Evolutionary conservation across 805 yeast species (phyloP).

Genomic region (Suhomyces vadensis): DNA sequence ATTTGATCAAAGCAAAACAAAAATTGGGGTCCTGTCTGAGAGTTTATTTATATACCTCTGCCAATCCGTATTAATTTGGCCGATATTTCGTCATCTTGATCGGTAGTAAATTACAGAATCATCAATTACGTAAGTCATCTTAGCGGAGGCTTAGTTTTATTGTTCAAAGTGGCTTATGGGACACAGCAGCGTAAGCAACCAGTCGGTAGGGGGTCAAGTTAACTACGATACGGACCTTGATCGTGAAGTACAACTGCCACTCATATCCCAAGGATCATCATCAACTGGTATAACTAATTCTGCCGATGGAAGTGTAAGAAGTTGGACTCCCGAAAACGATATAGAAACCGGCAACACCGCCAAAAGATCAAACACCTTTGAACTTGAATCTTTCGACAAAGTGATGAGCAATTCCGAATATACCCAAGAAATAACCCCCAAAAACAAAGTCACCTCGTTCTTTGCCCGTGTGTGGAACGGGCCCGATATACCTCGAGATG

Average conservation of each 20-base stretch:
- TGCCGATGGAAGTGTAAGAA: not conserved
- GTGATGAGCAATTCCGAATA: not conserved
- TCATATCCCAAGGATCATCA: not conserved
- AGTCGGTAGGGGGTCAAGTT: not conserved
- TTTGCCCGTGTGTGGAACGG: conserved; percentile 54
- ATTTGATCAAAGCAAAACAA: too few relatives aligned
- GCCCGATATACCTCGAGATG: conserved; percentile 34
- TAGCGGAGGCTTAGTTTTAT: conserved; percentile 1
- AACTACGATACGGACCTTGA: not conserved
- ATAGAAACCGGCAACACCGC: not conserved
- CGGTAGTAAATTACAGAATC: too few relatives aligned
- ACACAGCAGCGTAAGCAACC: too few relatives aligned
- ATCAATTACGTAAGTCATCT: too few relatives aligned
- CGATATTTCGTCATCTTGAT: too few relatives aligned
- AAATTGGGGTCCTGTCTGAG: too few relatives aligned
- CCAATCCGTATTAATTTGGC: too few relatives aligned
- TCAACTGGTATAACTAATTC: not conserved
- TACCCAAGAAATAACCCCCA: not conserved
- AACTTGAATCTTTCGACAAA: not conserved
- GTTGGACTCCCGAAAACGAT: not conserved
- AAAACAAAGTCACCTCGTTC: conserved; percentile 13
- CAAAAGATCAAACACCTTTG: not conserved
- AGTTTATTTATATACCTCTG: too few relatives aligned
- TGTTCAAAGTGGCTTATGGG: conserved; percentile 1
- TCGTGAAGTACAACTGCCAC: too few relatives aligned